Evolutionary conservation across 2,329 filamentous ascomycete species (phyloP).

Genomic region (Penicillium sumatraense): DNA sequence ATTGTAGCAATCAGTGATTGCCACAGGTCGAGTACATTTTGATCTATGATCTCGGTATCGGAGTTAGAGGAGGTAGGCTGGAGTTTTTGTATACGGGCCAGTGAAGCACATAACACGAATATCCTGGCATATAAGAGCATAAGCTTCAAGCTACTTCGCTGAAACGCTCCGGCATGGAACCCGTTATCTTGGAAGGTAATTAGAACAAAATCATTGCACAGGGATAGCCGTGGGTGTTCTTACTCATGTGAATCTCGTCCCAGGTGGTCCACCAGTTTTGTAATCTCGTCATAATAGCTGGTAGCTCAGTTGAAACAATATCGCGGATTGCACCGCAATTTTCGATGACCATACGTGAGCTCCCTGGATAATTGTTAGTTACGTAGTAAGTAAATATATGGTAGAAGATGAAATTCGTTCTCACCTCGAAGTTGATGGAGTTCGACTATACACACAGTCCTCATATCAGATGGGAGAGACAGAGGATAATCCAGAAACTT

Average conservation of each 20-base stretch:
- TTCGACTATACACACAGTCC: conserved; percentile 41
- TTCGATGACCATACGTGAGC: conserved; percentile 35
- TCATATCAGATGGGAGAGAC: conserved; percentile 39
- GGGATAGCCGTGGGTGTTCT: conserved; percentile 3
- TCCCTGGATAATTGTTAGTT: conserved; percentile 21
- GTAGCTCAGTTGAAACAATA: conserved; percentile 33
- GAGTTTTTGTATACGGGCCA: conserved; percentile 42
- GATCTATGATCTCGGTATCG: conserved; percentile 25
- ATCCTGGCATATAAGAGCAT: conserved; percentile 41
- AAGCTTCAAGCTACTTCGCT: conserved; percentile 39
- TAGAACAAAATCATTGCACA: neutral
- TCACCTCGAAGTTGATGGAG: conserved; percentile 40
- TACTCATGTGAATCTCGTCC: conserved; percentile 41
- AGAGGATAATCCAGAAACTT: conserved; percentile 42
- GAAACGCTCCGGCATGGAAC: conserved; percentile 42
- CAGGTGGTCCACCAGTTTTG: conserved; percentile 41
- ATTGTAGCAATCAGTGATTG: conserved; percentile 36
- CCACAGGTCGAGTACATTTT: conserved; percentile 35
- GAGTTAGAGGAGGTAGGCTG: conserved; percentile 27
- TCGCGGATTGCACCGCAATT: conserved; percentile 29
- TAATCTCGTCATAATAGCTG: conserved; percentile 36
- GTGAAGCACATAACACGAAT: conserved; percentile 36
- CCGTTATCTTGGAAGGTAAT: conserved; percentile 34
- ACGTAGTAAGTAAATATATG: fast-evolving
- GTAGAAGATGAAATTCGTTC: too few species aligned